Base-by-base conservation (phyloP, 1,284 basidiomycete species). In the Cystobasidium pallidum region DNA sequence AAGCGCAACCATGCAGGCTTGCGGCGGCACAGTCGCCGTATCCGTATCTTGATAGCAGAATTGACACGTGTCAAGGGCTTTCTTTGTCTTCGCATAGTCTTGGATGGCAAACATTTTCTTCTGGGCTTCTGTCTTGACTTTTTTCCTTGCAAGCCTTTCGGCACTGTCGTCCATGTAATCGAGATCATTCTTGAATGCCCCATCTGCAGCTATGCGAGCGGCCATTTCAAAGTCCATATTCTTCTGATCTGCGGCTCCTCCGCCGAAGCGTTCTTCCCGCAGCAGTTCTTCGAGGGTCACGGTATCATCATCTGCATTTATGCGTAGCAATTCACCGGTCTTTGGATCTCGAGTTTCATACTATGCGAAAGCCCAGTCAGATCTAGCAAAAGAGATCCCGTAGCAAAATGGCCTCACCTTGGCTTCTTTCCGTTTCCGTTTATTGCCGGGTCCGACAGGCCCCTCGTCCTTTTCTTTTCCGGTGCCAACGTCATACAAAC, bases 141-240 rank as follows among this genome's bases (percentile, higher is more conserved):
- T 95, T 80, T 92, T 89, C 74, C 92, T 85, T 36, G 91, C 93
- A 0, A 99, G 85, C 75, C 88, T 89, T 78, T 96, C 94, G 0
- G 92, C 93, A 80, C 97, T 95, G 75, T 98, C 94, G 76, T 99
- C 96, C 76, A 97, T 90, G 78, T 98, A 97, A 61, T 98, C 95
- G 26, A 94, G 82, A 79, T 94, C 86, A 77, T 89, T 88, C 88
- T 91, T 83, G 80, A 92, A 99, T 75, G 89, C 89, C 2, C 87
- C 88, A 81, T 99, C 95, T 2, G 87, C 85, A 82, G 91, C 88
- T 73, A 99, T 93, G 17, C 91, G 89, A 55, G 85, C 83, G 0
- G 95, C 95, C 77, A 97, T 88, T 80, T 95, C 90, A 21, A 88
- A 88, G 79, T 99, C 94, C 73, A 94, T 82, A 77, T 93, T 86